Evolutionary conservation across 495 filamentous ascomycete genomes (phyloP), one percentile per base, ranked within the genome.

Genomic region (Lophium mytilinum): DNA sequence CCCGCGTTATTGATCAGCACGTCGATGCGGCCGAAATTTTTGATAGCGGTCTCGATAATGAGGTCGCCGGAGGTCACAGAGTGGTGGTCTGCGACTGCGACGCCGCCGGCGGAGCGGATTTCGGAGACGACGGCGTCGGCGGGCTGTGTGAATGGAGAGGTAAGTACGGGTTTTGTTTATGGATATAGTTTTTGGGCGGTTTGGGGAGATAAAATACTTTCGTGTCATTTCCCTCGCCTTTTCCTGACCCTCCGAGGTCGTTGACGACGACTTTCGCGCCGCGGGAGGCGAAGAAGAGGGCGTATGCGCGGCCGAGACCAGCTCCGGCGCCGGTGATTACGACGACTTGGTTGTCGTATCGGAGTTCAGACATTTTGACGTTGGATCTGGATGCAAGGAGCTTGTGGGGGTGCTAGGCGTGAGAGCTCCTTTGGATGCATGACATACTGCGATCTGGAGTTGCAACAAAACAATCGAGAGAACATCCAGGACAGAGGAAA

Each of bases 181-280:
- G 6, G 24, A 3, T 2, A 6, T 30, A 6, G 2, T 30, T 30
- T 30, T 3, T 30, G 24, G 24, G 2, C 2, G 24, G 24, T 30
- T 2, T 3, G 6, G 24, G 24, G 24, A 30, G n/a, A 30, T 30
- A 6, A 6, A 30, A 6, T 30, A 30, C 24, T 6, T 30, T 30
- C 6, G 24, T 30, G 24, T 30, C 24, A 30, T 30, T 30, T 30
- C 24, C 24, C 6, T 30, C 24, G 24, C 24, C 24, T 30, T 41
- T 41, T 41, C 11, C 12, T 41, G 39, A 41, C 9, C 12, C 70
- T 1, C 62, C 68, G 48, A 70, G 68, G 52, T 72, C 60, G 55
- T 72, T 74, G 3, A 74, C 66, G 8, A 60, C 70, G 1, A 74
- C 69, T 34, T 60, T 52, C 6, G 71, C 71, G 47, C 71, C 71